phyloP scores from a whole-genome alignment of 2,329 filamentous ascomycete genomes.

The Bipolaris zeicola region DNA sequence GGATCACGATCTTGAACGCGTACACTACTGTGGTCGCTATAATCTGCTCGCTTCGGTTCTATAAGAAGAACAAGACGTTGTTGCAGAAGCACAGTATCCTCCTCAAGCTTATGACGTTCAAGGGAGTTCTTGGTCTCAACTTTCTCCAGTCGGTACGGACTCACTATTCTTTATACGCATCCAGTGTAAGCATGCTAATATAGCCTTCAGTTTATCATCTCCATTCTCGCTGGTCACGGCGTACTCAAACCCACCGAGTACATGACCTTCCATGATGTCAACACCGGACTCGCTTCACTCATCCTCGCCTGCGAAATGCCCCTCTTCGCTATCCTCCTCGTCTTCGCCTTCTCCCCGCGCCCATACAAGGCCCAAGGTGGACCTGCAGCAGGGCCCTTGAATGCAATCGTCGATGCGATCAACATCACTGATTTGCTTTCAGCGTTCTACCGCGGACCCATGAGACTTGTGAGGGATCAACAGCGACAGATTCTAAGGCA shows the following conservation, averaged over 20 bases:
- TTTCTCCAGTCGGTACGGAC: conserved; percentile 35
- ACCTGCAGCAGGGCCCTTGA: conserved; percentile 24
- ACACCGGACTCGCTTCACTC: conserved; percentile 34
- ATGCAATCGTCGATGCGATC: conserved; percentile 34
- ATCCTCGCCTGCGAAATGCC: conserved; percentile 43
- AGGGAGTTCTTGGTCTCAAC: conserved; percentile 40
- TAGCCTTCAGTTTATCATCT: conserved; percentile 32
- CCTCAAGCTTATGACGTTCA: conserved; percentile 41
- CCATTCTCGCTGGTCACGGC: conserved; percentile 33
- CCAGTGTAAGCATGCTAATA: neutral
- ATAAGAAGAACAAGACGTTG: conserved; percentile 27
- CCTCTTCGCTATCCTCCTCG: conserved; percentile 35
- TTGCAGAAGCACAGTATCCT: conserved; percentile 33
- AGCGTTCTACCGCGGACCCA: conserved; percentile 37
- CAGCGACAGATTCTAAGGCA: conserved; percentile 31
- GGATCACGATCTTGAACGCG: conserved; percentile 33
- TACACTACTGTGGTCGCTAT: conserved; percentile 29
- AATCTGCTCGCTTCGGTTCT: conserved; percentile 31
- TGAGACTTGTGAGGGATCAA: conserved; percentile 39
- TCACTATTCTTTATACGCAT: neutral
- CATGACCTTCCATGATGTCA: conserved; percentile 39
- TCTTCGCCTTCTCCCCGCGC: conserved; percentile 34
- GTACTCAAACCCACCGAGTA: conserved; percentile 32
- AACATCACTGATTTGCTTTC: conserved; percentile 37
- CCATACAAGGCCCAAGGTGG: conserved; percentile 24